Percentiles rank a stretch among this genome's conserved stretches.
These are phyloP conservation scores for Talaromyces wortmannii DNA, from an alignment of 495 filamentous ascomycete species.

Conservation along the genomic window DNA sequence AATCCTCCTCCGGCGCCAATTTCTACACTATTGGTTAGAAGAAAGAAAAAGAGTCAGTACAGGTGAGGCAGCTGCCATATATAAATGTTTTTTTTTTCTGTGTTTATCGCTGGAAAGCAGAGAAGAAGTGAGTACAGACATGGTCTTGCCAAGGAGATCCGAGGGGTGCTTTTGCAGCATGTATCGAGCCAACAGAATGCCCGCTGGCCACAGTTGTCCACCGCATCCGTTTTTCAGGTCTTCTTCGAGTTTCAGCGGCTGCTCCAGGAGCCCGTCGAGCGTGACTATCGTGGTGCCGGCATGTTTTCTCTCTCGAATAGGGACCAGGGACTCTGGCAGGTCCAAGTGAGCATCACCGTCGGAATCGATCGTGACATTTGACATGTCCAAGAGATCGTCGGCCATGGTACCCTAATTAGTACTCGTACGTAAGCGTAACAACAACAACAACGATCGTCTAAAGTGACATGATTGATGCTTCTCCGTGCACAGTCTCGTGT, in stretches of 20 bases:
- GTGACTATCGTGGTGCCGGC: conserved; percentile 55
- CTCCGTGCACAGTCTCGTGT: too few species aligned
- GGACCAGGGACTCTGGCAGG: conserved; percentile 62
- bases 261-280: conserved; percentile 66
- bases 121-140: conserved; percentile 50
- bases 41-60: not conserved
- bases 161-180: conserved; percentile 62
- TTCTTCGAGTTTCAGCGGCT: conserved; percentile 70
- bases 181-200: conserved; percentile 79
- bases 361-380: not conserved
- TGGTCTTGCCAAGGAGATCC: conserved; percentile 54
- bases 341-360: conserved; percentile 19
- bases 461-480: too few species aligned
- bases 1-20: conserved; percentile 89
- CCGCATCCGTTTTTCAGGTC: conserved; percentile 84
- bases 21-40: conserved; percentile 58
- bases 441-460: too few species aligned
- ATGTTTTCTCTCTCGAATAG: conserved; percentile 55
- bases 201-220: conserved; percentile 89
- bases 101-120: not conserved
- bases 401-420: too few species aligned
- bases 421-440: too few species aligned
- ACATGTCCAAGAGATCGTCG: not conserved
- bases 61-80: not conserved
- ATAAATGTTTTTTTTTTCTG: not conserved